Base-by-base conservation (phyloP, 1,284 basidiomycete species). In the Leucocoprinus gongylophorus region DNA sequence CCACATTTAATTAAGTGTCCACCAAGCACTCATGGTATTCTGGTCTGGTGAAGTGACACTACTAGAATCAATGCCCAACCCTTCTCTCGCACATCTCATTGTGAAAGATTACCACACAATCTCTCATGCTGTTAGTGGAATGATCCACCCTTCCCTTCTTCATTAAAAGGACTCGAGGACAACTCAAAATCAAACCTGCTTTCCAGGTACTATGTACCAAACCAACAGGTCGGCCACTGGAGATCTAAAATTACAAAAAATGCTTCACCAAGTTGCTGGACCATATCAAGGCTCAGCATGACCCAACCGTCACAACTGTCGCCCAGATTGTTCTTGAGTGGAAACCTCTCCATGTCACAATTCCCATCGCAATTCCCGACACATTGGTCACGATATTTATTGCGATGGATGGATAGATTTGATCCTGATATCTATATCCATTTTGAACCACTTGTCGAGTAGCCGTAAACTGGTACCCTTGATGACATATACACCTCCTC, bases 301-400 rank as follows among this genome's bases (percentile, higher is more conserved):
- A 99, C 65, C 95, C 95, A 0, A 98, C 97, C 0, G 97, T 99
- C 7, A 97, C 95, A 1, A 97, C 95, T 5, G 88, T 98, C 46
- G 94, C 92, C 0, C 95, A 97, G 67, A 97, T 87, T 51, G 83
- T 89, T 5, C 69, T 88, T 43, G 87, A 89, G 63, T 89, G 86
- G 84, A 88, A 90, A 59, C 73, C 78, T n/a, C n/a, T n/a, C n/a
- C n/a, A n/a, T 72, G 66, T 51, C 74, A 73, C 62, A 80, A 78
- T 41, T 74, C 79, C 5, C 70, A 65, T 51, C 74, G 73, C 62
- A 80, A 78, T 41, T 74, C 79, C 5, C 70, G 72, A 46, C 72
- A 81, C 54, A 89, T 93, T 50, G 91, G 92, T 20, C 78, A 88
- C 29, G 91, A 95, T 59, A 89, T 99, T 48, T 95, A 98, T n/a